Base-by-base conservation (phyloP, 164 flowering plant genomes). In the Aristolochia contorta region DNA sequence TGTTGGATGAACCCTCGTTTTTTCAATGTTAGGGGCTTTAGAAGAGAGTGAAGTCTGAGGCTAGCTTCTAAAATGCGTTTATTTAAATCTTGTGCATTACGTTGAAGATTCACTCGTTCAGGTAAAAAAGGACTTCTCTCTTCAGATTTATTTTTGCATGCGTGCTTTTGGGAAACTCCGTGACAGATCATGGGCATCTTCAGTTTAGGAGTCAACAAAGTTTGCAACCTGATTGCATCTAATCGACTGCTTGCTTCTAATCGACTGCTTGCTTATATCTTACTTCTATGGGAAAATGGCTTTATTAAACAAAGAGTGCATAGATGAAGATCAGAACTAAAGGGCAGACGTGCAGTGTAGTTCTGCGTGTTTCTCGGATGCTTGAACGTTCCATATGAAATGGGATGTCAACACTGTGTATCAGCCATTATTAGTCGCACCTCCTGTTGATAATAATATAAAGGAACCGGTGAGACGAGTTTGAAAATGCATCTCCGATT, bases 311-410 rank as follows among this genome's bases (percentile, higher is more conserved):
- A 76, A 72, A 68, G 76, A 72, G 24, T 76, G 76, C 46, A 72
- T 76, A 48, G 70, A 67, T 62, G 76, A 76, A 12, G 55, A 75
- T 56, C 46, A 62, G 76, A 64, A 56, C 56, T 64, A 20, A 45
- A 70, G 74, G 8, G 74, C 74, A 12, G 76, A 72, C 64, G 67
- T 76, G 72, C 48, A 56, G 51, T 48, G 70, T 70, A 24, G 70
- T 60, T 46, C 25, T 76, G 16, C 64, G 66, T 27, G 72, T 67
- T 45, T 75, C 74, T 2, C 61, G 37, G 41, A 62, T 75, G 37
- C 66, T 66, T 24, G 49, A 20, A 37, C 1, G 59, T 56, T 64
- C 68, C 32, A 37, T n/a, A n/a, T 23, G 60, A 62, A 66, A 64
- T 66, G 71, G 75, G 71, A 75, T 60, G 66, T 54, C 23, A 15